Percentiles rank a stretch among this genome's conserved stretches.
These are phyloP conservation scores for Panus rudis DNA, from an alignment of 768 basidiomycete genomes.

Conservation along the genomic window DNA sequence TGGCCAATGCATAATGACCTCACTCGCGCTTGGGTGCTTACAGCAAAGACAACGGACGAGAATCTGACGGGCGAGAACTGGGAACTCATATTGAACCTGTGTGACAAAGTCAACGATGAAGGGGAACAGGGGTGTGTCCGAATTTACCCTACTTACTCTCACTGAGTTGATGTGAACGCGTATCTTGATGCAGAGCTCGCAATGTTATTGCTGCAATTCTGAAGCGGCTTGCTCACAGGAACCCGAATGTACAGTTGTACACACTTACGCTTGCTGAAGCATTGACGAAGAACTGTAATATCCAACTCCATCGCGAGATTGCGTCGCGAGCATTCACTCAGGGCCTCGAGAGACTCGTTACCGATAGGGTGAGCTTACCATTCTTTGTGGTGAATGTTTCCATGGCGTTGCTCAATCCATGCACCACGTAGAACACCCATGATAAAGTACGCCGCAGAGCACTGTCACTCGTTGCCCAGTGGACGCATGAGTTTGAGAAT, in stretches of 20 bases:
- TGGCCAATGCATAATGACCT: constrained; percentile 19
- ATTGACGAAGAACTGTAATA: constrained; percentile 84
- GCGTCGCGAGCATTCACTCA: constrained; percentile 88
- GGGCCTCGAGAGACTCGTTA: constrained; percentile 78
- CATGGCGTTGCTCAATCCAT: neutral
- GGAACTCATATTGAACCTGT: constrained; percentile 90
- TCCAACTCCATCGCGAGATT: constrained; percentile 77
- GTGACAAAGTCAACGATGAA: constrained; percentile 93
- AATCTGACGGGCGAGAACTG: constrained; percentile 92
- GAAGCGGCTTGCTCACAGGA: constrained; percentile 89
- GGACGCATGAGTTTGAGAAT: constrained; percentile 80
- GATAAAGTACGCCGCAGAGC: constrained; percentile 82
- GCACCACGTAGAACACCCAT: constrained; percentile 69
- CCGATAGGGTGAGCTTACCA: constrained; percentile 59
- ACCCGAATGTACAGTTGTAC: constrained; percentile 95
- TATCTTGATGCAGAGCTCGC: constrained; percentile 58
- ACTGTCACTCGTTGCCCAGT: constrained; percentile 65
- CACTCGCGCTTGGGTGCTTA: constrained; percentile 1
- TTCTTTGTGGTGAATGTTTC: constrained; percentile 6
- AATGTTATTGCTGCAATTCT: constrained; percentile 77
- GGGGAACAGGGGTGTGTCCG: constrained; percentile 71
- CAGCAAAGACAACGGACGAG: constrained; percentile 97
- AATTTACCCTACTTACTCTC: neutral
- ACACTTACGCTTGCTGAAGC: constrained; percentile 84
- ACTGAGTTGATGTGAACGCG: neutral